Percentiles rank a stretch among this genome's conserved stretches.
Evolutionary conservation across 2,329 filamentous ascomycete genomes (phyloP).

Genomic region (Sporothrix schenckii): DNA sequence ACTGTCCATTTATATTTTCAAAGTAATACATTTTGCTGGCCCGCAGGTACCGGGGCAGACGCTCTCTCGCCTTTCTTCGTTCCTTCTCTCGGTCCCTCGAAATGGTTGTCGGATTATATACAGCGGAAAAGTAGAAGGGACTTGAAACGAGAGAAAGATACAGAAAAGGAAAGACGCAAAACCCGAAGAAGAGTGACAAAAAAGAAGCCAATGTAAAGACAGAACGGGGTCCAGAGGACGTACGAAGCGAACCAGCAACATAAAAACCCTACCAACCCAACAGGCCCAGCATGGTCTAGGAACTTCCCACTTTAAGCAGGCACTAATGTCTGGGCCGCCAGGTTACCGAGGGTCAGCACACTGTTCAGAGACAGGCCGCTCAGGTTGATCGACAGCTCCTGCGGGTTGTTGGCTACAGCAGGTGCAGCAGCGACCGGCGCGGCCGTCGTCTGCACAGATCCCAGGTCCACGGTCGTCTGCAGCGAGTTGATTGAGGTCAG

Average conservation of each 20-base stretch:
- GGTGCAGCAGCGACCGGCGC: conserved; percentile 37
- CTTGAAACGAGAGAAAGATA: not conserved
- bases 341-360: conserved; percentile 50
- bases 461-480: conserved; percentile 40
- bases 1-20: not conserved
- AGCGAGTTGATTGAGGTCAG: conserved; percentile 31
- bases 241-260: not conserved
- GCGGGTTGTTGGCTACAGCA: conserved; percentile 39
- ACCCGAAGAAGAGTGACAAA: not conserved
- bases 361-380: conserved; percentile 50
- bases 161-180: not conserved
- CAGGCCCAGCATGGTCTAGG: too few relatives aligned
- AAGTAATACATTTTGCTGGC: not conserved
- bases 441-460: conserved; percentile 37
- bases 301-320: not conserved
- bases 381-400: conserved; percentile 44
- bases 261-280: not conserved
- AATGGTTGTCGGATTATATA: conserved; percentile 24
- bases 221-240: not conserved
- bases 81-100: not conserved
- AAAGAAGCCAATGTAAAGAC: conserved; percentile 6
- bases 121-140: conserved; percentile 29
- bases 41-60: not conserved
- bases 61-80: not conserved
- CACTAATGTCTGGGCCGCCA: conserved; percentile 41